Evolutionary conservation across 1,284 basidiomycete genomes (phyloP).

Genomic region (Testicularia cyperi): DNA sequence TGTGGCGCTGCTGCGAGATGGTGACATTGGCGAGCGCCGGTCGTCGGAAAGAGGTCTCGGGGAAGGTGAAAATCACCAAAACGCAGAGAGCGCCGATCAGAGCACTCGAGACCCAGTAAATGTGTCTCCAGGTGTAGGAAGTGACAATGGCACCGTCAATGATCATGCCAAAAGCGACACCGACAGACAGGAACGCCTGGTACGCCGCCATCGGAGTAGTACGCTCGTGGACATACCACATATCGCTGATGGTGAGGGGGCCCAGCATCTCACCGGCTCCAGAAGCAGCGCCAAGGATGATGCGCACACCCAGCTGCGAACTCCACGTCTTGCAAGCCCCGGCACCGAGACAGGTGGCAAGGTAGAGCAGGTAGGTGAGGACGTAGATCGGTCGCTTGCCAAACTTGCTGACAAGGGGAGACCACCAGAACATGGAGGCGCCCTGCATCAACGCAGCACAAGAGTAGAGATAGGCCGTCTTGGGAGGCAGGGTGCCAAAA

Average conservation of each 20-base stretch:
- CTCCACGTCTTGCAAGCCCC: constrained; percentile 12
- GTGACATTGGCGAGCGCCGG: not conserved
- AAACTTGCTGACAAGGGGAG: constrained; percentile 13
- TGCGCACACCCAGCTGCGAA: constrained; percentile 5
- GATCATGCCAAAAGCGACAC: constrained; percentile 8
- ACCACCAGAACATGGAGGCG: constrained; percentile 13
- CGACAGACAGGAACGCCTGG: constrained; percentile 14
- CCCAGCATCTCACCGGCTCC: constrained; percentile 19
- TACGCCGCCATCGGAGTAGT: constrained; percentile 6
- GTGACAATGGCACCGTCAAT: constrained; percentile 11
- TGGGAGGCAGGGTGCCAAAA: constrained; percentile 1
- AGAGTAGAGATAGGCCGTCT: constrained; percentile 15
- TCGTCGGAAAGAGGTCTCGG: constrained; percentile 14
- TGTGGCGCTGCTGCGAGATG: not conserved
- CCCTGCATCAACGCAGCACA: constrained; percentile 8
- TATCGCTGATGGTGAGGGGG: constrained; percentile 19
- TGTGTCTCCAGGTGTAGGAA: constrained; percentile 3
- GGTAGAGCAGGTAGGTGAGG: constrained; percentile 5
- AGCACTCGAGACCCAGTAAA: constrained; percentile 11
- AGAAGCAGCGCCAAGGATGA: constrained; percentile 2
- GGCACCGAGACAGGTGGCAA: constrained; percentile 1
- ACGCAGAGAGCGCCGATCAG: constrained; percentile 7
- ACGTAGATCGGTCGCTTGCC: constrained; percentile 22
- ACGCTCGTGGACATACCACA: constrained; percentile 24
- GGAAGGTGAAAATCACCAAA: constrained; percentile 15